These are phyloP conservation scores for Solidago caesia DNA, from an alignment of 129 eudicot species.

Conservation along the genomic window DNA sequence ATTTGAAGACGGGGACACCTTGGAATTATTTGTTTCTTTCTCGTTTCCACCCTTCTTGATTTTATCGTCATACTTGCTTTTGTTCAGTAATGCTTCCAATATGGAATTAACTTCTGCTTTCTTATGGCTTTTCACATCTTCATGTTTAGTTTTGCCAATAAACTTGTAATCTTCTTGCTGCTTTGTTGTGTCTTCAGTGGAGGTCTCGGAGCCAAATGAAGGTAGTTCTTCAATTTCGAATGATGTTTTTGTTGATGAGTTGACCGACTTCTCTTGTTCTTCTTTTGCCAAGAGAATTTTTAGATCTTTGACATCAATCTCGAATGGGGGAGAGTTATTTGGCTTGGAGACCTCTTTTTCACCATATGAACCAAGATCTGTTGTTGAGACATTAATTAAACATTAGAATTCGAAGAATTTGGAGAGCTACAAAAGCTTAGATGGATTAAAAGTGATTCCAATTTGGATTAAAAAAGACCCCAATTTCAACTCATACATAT, in stretches of 20 bases:
- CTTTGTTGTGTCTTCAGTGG: slow-evolving; percentile 46
- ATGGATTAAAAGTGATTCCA: background rate
- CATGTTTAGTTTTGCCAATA: slow-evolving; percentile 29
- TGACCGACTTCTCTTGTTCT: slow-evolving; percentile 19
- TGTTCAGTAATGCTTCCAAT: slow-evolving; percentile 20
- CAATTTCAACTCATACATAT: background rate
- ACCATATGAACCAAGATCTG: slow-evolving; percentile 27
- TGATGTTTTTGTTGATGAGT: slow-evolving; percentile 39
- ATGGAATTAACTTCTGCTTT: slow-evolving; percentile 29
- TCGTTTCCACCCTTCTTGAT: slow-evolving; percentile 25
- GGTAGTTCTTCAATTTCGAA: slow-evolving; percentile 52
- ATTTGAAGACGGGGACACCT: slow-evolving; percentile 25
- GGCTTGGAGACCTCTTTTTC: slow-evolving; percentile 31
- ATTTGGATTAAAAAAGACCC: background rate
- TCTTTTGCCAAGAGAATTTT: slow-evolving; percentile 19
- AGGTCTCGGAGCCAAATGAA: slow-evolving; percentile 47
- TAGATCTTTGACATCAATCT: slow-evolving; percentile 28
- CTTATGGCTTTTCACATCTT: slow-evolving; percentile 28
- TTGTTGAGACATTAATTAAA: slow-evolving; percentile 10
- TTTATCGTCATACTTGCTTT: slow-evolving; percentile 33
- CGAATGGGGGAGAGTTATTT: slow-evolving; percentile 16
- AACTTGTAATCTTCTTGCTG: slow-evolving; percentile 32
- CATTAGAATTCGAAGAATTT: background rate
- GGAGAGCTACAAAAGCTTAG: background rate
- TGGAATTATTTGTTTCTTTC: slow-evolving; percentile 25